phyloP scores from a whole-genome alignment of 495 filamentous ascomycete genomes.

The Amorphotheca resinae region DNA sequence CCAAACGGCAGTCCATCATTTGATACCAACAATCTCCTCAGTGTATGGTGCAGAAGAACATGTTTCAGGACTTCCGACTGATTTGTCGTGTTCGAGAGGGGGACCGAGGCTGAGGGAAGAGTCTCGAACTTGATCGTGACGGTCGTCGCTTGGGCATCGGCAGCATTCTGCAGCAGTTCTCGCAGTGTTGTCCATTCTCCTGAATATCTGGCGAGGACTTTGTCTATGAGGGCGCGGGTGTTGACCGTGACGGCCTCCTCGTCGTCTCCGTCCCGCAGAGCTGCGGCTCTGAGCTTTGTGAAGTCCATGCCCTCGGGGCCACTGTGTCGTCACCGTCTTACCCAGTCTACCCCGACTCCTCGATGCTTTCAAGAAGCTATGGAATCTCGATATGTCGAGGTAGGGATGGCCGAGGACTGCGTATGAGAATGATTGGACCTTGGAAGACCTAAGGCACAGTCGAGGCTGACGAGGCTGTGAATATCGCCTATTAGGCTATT shows the following conservation, averaged over 20 bases:
- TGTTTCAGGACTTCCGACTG: conserved; percentile 66
- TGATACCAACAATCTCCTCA: conserved; percentile 70
- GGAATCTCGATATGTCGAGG: background rate
- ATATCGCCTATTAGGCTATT: background rate
- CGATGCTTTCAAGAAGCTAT: background rate
- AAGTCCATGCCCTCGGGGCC: conserved; percentile 45
- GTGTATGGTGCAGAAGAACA: conserved; percentile 66
- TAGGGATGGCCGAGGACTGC: background rate
- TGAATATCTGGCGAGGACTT: conserved; percentile 88
- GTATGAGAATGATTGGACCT: no score
- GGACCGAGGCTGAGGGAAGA: conserved; percentile 61
- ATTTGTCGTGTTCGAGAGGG: conserved; percentile 54
- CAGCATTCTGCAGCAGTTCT: conserved; percentile 96
- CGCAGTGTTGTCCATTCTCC: conserved; percentile 81
- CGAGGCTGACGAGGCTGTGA: background rate
- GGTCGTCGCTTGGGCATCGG: conserved; percentile 81
- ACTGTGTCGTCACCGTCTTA: background rate
- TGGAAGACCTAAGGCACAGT: background rate
- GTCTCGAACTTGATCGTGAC: conserved; percentile 90
- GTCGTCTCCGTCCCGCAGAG: conserved; percentile 71
- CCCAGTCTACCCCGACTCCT: background rate
- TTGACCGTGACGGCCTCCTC: conserved; percentile 99
- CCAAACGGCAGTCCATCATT: conserved; percentile 83
- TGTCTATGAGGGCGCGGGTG: conserved; percentile 91
- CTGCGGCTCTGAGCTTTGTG: conserved; percentile 70